Conservation (phyloP, 2,329 filamentous ascomycete genomes). For the Pestalotiopsis sp. region DNA sequence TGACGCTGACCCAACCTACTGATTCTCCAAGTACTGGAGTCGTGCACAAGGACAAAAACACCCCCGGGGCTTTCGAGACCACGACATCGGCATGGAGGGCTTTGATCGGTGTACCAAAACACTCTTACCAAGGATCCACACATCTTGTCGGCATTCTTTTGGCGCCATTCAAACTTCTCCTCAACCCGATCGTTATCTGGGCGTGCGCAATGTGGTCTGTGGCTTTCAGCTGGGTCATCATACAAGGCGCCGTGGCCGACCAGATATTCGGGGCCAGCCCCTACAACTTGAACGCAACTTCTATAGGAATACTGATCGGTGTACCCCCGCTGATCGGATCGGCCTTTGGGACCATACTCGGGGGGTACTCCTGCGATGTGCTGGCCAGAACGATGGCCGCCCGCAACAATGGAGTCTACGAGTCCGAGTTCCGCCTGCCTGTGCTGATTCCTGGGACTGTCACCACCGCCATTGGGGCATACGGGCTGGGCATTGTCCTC, state of each 20-base stretch:
- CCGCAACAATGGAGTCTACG: constrained; percentile 40
- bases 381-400: constrained; percentile 24
- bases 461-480: background rate
- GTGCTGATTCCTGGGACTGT: background rate
- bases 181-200: constrained; percentile 10
- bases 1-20: background rate
- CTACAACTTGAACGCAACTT: constrained; percentile 35
- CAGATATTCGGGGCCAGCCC: constrained; percentile 27
- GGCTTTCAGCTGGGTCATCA: constrained; percentile 10
- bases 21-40: too few relatives aligned
- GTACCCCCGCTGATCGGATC: constrained; percentile 40
- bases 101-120: background rate
- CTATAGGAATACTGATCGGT: constrained; percentile 39
- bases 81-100: background rate
- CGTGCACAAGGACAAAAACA: too few relatives aligned
- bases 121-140: background rate
- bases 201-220: constrained; percentile 13
- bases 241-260: constrained; percentile 1
- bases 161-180: background rate
- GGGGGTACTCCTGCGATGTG: constrained; percentile 31
- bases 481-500: background rate
- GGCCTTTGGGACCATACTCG: constrained; percentile 32
- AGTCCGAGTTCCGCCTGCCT: constrained; percentile 38
- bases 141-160: background rate
- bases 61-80: background rate